Base-by-base conservation (phyloP, 164 flowering plant species). In the Akebia trifoliata region DNA sequence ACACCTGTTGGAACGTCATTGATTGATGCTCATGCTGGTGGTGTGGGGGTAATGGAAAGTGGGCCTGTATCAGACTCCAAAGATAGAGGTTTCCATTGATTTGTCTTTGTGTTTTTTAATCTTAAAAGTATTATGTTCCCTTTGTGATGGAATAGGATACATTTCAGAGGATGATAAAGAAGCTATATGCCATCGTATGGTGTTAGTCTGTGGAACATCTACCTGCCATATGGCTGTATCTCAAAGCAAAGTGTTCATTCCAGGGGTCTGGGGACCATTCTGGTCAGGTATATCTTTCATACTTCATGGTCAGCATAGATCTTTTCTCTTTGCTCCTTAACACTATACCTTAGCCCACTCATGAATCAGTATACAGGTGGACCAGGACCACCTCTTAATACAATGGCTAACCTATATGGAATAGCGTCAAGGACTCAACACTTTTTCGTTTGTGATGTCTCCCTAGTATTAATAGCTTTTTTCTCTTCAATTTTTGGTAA, bases 1-100 rank as follows among this genome's bases (percentile, higher is more conserved):
- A 87, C 70, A 65, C 97, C 98, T 50, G 98, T 93, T 40, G 98
- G 92, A 40, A 78, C 92, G 55, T 89, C 98, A 17, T 63, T 93
- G 57, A 90, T 93, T 70, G 96, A 92, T 79, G 97, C 92, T 67
- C 98, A 93, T 82, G 98, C 97, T 71, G 98, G 98, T 60, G 98
- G 98, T 60, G 87, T 93, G 28, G 98, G 98, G 42, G 88, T 90
- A 28, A 82, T 93, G 80, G 98, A 87, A 76, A 85, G 98, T 62
- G 61, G 72, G 28, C 82, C 79, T 37, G 43, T 25, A 7, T 54
- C 74, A 67, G 81, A 76, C 30, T 42, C 76, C 71, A 74, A 71
- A 44, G 28, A 53, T 54, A 64, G 72, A 81, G 92, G 95, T 91
- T 59, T 20, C 56, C 59, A 36, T 20, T 57, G 28, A 4, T 31